Evolutionary conservation across 2,329 filamentous ascomycete species (phyloP).

Genomic region (Fragosphaeria purpurea): DNA sequence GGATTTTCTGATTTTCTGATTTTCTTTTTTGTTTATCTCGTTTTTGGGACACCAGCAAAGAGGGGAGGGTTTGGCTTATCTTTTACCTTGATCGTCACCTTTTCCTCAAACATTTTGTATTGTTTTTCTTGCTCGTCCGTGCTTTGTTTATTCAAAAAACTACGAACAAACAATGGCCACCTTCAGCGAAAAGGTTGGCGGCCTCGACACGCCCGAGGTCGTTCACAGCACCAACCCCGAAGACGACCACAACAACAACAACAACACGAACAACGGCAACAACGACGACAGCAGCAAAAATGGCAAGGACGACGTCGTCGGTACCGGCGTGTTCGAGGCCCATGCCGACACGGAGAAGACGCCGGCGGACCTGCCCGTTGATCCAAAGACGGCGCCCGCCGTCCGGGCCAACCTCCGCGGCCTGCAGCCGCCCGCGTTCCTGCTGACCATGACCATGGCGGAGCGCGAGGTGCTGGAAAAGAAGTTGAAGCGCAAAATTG

Average conservation of each 20-base stretch:
- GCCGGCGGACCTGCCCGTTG: too few species aligned
- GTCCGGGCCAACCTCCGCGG: conserved; percentile 36
- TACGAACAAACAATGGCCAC: not conserved
- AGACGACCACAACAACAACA: not conserved
- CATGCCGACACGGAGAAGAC: too few species aligned
- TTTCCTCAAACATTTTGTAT: too few species aligned
- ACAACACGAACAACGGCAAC: conserved; percentile 1
- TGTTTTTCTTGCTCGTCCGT: too few species aligned
- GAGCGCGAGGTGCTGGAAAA: conserved; percentile 35
- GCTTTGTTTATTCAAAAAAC: too few species aligned
- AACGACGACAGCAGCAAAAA: not conserved
- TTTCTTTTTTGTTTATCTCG: too few species aligned
- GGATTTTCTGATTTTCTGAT: too few species aligned
- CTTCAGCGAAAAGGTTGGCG: not conserved
- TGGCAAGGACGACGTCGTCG: not conserved
- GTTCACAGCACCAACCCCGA: conserved; percentile 1
- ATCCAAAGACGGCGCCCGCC: not conserved
- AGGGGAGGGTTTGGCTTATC: too few species aligned
- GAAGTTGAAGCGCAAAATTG: conserved; percentile 48
- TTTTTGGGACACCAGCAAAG: too few species aligned
- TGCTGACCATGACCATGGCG: conserved; percentile 10
- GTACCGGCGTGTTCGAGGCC: too few species aligned
- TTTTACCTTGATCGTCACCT: too few species aligned
- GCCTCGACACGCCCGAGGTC: not conserved
- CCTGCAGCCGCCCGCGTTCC: conserved; percentile 18